Evolutionary conservation across 805 yeast genomes (phyloP), one percentile per base, ranked within the genome.

Genomic region (Barnettozyma pratensis): DNA sequence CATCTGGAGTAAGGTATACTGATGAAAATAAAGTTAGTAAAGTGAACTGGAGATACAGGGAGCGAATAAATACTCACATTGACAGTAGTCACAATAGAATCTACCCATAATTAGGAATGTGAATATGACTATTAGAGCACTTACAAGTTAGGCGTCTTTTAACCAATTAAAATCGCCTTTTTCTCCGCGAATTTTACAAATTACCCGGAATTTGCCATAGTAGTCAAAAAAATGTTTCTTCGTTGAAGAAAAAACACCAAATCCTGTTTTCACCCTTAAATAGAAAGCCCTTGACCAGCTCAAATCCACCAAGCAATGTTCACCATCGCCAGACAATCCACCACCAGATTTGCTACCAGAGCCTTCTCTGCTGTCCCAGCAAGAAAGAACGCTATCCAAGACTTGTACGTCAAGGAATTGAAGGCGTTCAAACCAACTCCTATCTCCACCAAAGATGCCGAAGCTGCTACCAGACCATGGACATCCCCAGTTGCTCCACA

Each of bases 371-470:
- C 66, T 38, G 54, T 61, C 30, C 60, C 65, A 53, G 65, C 62
- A 41, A 66, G 69, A 60, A 58, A 58, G 53, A 71, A 91, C 77
- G 74, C 86, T 66, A 70, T 91, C 65, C 79, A 87, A 68, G 96
- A 91, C 58, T 79, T 91, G 60, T 91, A 91, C 76, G 72, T 92
- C 65, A 81, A 79, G 68, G 96, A 91, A 71, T 75, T 94, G 71
- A 87, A 84, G 75, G 80, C 81, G 54, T 91, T 87, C 82, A 89
- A 90, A 77, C 91, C 96, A 66, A 79, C 84, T 51, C 81, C 89
- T 52, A 66, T 84, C 47, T 71, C 85, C 50, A 80, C 86, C 51
- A 74, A 79, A 57, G 96, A 87, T 58, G 84, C 92, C 54, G 89
- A 83, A 62, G 78, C 81, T 55, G 77, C 84, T 56, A 92, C 90